A percentile compares a stretch with the other conserved stretches of the same genome.
These are phyloP conservation scores for Penium margaritaceum DNA, from an alignment of 139 green algal species.

Conservation along the genomic window DNA sequence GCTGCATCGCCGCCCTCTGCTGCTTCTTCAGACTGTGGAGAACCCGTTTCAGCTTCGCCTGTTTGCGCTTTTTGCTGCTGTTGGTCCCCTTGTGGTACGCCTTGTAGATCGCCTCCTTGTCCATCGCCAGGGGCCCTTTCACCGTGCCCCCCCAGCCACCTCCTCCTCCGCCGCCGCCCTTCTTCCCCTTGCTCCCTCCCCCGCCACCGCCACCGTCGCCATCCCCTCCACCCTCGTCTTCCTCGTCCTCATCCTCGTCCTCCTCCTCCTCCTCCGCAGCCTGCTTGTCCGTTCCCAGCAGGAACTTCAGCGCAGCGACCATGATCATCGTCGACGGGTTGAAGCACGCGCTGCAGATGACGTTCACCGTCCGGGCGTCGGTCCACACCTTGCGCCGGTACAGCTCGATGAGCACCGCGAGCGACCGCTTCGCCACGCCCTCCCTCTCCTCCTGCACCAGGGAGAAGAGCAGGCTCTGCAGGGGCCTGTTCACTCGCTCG, in stretches of 20 bases:
- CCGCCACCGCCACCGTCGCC: slow-evolving; percentile 49
- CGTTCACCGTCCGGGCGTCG: slow-evolving; percentile 86
- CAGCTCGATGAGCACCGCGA: slow-evolving; percentile 87
- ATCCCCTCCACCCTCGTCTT: slow-evolving; percentile 56
- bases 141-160: slow-evolving; percentile 49
- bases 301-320: slow-evolving; percentile 91
- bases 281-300: slow-evolving; percentile 75
- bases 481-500: slow-evolving; percentile 71
- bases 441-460: slow-evolving; percentile 75
- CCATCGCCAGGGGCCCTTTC: background rate
- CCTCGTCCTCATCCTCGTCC: slow-evolving; percentile 50
- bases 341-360: slow-evolving; percentile 63
- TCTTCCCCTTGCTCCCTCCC: slow-evolving; percentile 56
- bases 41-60: slow-evolving; percentile 81
- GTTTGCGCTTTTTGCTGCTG: slow-evolving; percentile 86
- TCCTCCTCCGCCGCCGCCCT: slow-evolving; percentile 49
- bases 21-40: slow-evolving; percentile 69
- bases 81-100: slow-evolving; percentile 77
- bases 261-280: slow-evolving; percentile 48
- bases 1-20: slow-evolving; percentile 31
- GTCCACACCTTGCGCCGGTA: slow-evolving; percentile 89
- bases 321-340: slow-evolving; percentile 59
- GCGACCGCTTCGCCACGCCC: slow-evolving; percentile 72
- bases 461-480: slow-evolving; percentile 78
- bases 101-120: slow-evolving; percentile 43